Evolutionary conservation across 306 rosid species (phyloP).

Genomic region (Myrica gale): DNA sequence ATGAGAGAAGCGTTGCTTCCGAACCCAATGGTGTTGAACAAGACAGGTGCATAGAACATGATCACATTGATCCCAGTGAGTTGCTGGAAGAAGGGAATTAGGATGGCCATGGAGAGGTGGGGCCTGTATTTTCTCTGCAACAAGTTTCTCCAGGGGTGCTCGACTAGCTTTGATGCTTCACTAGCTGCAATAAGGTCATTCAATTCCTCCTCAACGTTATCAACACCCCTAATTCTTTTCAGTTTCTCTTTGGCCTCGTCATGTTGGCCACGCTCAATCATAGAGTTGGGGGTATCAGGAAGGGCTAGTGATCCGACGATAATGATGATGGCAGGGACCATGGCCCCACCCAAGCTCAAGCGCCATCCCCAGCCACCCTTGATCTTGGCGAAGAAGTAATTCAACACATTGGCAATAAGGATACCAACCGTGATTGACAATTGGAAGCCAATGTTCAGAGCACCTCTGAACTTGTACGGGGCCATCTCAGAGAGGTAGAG

Average conservation of each 20-base stretch:
- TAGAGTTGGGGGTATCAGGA: conserved; percentile 86
- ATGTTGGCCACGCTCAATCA: conserved; percentile 73
- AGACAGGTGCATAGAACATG: conserved; percentile 86
- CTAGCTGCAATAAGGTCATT: conserved; percentile 71
- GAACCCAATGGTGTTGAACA: conserved; percentile 77
- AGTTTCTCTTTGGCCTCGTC: conserved; percentile 57
- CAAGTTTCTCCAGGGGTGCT: conserved; percentile 74
- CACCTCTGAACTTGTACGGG: conserved; percentile 80
- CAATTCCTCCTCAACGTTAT: conserved; percentile 69
- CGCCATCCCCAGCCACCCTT: conserved; percentile 99
- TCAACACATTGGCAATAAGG: conserved; percentile 71
- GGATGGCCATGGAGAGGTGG: conserved; percentile 57
- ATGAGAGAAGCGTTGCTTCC: conserved; percentile 62
- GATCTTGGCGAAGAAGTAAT: conserved; percentile 85
- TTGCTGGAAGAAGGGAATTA: conserved; percentile 87
- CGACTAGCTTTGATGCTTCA: conserved; percentile 52
- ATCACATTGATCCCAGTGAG: conserved; percentile 86
- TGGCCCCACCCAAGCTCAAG: conserved; percentile 83
- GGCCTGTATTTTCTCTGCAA: conserved; percentile 74
- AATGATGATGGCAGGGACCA: conserved; percentile 80
- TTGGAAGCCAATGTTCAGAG: conserved; percentile 80
- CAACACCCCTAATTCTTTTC: conserved; percentile 49
- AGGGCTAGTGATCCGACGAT: conserved; percentile 59
- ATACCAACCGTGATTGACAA: conserved; percentile 80
- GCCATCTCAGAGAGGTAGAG: conserved; percentile 94